Conservation (phyloP, 805 yeast genomes). For the Saturnispora silvae region DNA sequence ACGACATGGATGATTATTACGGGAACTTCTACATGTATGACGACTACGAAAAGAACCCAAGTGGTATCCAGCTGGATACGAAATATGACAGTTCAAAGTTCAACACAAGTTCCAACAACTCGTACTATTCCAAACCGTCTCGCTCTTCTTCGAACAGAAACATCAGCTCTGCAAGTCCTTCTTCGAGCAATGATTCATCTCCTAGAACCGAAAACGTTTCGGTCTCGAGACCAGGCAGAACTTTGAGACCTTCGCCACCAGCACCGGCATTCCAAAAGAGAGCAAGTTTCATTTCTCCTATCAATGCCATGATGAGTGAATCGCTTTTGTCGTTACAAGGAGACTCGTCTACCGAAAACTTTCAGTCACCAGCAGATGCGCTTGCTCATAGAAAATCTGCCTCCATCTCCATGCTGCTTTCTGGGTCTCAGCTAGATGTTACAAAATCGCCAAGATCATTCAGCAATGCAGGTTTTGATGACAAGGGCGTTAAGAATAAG, state of each 20-base stretch:
- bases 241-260: constrained; percentile 6
- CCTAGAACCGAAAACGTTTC: not conserved
- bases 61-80: not conserved
- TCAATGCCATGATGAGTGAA: constrained; percentile 21
- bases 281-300: constrained; percentile 14
- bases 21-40: constrained; percentile 11
- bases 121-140: constrained; percentile 10
- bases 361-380: not conserved
- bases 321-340: too few species aligned
- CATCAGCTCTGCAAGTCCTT: constrained; percentile 9
- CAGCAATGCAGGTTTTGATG: not conserved
- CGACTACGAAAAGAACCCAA: constrained; percentile 7
- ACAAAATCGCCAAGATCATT: not conserved
- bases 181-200: constrained; percentile 7
- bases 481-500: not conserved
- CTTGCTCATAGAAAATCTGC: not conserved
- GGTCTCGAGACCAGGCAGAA: not conserved
- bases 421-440: too few species aligned
- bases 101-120: constrained; percentile 5
- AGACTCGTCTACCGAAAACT: not conserved
- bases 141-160: constrained; percentile 8
- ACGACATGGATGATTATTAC: constrained; percentile 15
- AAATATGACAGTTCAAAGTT: not conserved
- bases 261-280: constrained; percentile 6
- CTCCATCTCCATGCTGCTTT: not conserved